Base-by-base conservation (phyloP, 176 grass and related monocot genomes). In the Musa acuminata region DNA sequence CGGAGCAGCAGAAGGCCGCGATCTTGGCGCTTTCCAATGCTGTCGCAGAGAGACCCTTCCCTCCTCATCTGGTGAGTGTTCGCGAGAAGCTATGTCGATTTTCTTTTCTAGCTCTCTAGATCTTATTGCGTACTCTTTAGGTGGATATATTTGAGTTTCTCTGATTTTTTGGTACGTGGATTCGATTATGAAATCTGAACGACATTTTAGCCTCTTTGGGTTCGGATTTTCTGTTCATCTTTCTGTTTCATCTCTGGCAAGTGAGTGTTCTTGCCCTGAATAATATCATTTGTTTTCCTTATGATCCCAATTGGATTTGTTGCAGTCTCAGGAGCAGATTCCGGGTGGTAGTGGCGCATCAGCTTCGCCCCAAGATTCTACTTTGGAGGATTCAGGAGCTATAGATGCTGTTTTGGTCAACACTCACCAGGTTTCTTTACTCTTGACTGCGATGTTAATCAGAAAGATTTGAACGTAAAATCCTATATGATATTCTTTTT, bases 381-480 rank as follows among this genome's bases (percentile, higher is more conserved):
- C 85, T 79, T 78, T 83, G 35, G 87, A 92, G 72, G 83, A 87
- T 49, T 83, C 85, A 50, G 87, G 81, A 72, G 80, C 85, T 22
- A 84, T 84, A 73, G 89, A 92, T 92, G 89, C 89, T 17, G 85
- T 90, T 78, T 87, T 96, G 79, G 85, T 90, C 53, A 96, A 96
- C 78, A 96, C 89, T 54, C 93, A 96, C 59, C 93, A 96, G 89
- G 93, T 92, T 65, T 50, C 62, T 14, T 16, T 27, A 52, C 51
- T 82, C 29, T 17, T 72, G 64, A 49, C 65, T 62, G 24, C 16
- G 27, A 26, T 59, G 59, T 16, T 3, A 67, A 73, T 77, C 25
- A 11, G 13, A 24, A 57, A 69, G 10, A 59, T 23, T 67, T 54
- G 67, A 24, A 71, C 66, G n/a, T 13, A 63, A 63, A 69, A 69